Percentiles rank a stretch among this genome's conserved stretches.
Conservation (phyloP, 345 rosid species). For the Linum usitatissimum region DNA sequence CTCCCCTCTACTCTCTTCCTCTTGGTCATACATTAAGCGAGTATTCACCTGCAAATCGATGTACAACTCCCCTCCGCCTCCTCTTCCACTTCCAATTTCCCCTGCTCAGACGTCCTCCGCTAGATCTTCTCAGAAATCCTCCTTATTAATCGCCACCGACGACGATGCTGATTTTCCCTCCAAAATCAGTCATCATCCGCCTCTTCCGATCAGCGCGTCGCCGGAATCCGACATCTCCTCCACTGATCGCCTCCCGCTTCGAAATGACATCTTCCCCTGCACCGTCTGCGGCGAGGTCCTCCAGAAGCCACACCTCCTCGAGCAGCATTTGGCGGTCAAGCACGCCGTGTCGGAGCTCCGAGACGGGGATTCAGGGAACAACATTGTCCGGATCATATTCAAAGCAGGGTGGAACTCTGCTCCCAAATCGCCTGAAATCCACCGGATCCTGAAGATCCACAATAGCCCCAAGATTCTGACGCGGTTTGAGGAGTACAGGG, state of each 20-base stretch:
- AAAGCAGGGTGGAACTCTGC: constrained; percentile 62
- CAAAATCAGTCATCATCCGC: not conserved
- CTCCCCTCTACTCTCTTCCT: not conserved
- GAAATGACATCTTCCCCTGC: constrained; percentile 71
- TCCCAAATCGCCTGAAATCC: constrained; percentile 37
- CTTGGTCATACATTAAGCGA: not conserved
- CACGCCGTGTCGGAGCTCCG: constrained; percentile 71
- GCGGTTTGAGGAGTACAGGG: constrained; percentile 85
- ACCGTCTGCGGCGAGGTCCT: constrained; percentile 76
- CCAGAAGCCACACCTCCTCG: constrained; percentile 44
- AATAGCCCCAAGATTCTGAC: constrained; percentile 59
- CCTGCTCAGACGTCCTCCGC: not conserved
- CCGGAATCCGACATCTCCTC: constrained; percentile 29
- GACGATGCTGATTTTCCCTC: not conserved
- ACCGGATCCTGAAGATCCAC: constrained; percentile 73
- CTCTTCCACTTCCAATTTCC: not conserved
- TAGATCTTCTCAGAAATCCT: not conserved
- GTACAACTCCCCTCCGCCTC: not conserved
- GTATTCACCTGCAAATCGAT: not conserved
- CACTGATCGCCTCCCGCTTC: constrained; percentile 38
- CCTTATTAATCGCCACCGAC: not conserved
- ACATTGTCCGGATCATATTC: constrained; percentile 79
- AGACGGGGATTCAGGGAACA: constrained; percentile 74
- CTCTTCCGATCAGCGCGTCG: constrained; percentile 12
- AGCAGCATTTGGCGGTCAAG: constrained; percentile 56